Evolutionary conservation across 805 yeast genomes (phyloP).

Genomic region (Blastobotrys muscicola): DNA sequence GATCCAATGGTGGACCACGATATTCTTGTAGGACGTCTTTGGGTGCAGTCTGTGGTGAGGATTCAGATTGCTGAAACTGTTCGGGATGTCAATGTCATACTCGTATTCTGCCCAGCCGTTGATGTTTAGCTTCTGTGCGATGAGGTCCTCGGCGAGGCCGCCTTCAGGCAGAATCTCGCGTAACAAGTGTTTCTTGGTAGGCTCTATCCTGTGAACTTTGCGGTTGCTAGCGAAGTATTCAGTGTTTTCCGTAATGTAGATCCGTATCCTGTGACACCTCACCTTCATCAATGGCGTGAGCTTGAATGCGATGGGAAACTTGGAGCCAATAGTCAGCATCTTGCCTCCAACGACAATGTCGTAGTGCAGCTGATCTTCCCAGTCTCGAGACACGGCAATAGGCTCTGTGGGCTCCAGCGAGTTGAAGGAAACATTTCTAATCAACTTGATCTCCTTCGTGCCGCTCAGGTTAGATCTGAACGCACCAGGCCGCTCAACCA

Average conservation of each 20-base stretch:
- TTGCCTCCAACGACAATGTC: constrained; percentile 89
- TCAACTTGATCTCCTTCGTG: constrained; percentile 49
- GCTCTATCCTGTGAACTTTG: constrained; percentile 88
- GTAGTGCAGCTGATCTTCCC: constrained; percentile 89
- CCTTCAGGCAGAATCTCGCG: constrained; percentile 49
- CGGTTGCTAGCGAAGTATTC: constrained; percentile 83
- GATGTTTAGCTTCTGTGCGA: constrained; percentile 7
- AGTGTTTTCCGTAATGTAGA: constrained; percentile 78
- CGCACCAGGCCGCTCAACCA: constrained; percentile 69
- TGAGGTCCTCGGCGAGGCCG: constrained; percentile 23
- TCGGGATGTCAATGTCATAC: constrained; percentile 78
- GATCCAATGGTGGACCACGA: constrained; percentile 92
- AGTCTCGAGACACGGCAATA: constrained; percentile 76
- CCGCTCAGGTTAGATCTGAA: constrained; percentile 72
- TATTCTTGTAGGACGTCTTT: constrained; percentile 68
- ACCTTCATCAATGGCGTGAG: constrained; percentile 84
- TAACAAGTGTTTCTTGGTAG: constrained; percentile 67
- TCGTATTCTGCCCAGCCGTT: constrained; percentile 42
- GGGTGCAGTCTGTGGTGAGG: constrained; percentile 44
- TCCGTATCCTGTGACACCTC: constrained; percentile 73
- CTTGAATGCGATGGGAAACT: constrained; percentile 73
- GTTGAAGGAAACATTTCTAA: constrained; percentile 68
- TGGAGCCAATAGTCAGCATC: constrained; percentile 73
- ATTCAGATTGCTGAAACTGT: constrained; percentile 41
- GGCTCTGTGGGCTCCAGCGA: constrained; percentile 89